Base-by-base conservation (phyloP, 768 basidiomycete species). In the Multifurca ochricompacta region DNA sequence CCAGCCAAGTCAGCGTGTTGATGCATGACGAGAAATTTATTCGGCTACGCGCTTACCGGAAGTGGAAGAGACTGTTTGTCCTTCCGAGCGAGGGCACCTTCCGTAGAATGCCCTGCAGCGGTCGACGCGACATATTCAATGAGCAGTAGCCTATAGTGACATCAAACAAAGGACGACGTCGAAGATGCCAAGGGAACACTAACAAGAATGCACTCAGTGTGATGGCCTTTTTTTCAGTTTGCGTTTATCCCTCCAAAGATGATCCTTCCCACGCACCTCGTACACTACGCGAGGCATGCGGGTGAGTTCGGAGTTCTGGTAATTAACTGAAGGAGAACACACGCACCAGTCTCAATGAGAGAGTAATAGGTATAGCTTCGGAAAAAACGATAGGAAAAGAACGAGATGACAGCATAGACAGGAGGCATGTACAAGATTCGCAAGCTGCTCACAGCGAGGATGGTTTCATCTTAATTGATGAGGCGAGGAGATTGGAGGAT, bases 141-240 rank as follows among this genome's bases (percentile, higher is more conserved):
- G 43, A 95, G 74, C 4, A 94, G 77, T 30, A 93, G 70, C 35
- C 86, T 89, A 49, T 25, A 10, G 21, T 28, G 25, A 19, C 19
- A 51, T 52, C 23, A 52, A 27, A 23, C 3, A 25, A 31, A 3
- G 47, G 13, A 35, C 28, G 3, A 13, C n/a, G 19, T 16, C 5
- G 23, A 36, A 32, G 16, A 30, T 40, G 2, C 14, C 19, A 50
- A 18, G 18, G 44, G 13, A 51, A 16, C n/a, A 73, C 85, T 11
- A 48, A 87, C 86, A 96, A 66, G 72, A 95, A 95, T 21, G 92
- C 92, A 65, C 87, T 87, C 34, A 92, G 65, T 0, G 87, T 90
- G 48, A 92, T 69, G 4, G 90, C 87, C 82, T 92, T 32, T 11
- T 11, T 6, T 39, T 57, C 7, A 59, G 40, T 6, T n/a, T n/a